Conservation (phyloP, 164 flowering plant species). For the Amborella trichopoda region DNA sequence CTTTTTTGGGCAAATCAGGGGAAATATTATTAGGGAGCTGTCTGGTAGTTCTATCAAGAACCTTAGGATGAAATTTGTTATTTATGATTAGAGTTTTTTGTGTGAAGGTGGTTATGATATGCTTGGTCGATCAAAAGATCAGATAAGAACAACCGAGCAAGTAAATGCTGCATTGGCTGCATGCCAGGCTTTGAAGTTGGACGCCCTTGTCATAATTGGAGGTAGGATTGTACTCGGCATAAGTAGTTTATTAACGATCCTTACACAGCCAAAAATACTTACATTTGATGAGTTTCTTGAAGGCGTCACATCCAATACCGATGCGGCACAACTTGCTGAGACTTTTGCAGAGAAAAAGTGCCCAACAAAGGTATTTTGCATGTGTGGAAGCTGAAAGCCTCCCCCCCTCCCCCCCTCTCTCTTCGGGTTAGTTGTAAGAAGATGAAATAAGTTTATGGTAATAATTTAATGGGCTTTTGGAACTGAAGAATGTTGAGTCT, state of each 20-base stretch:
- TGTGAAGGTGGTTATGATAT: conserved; percentile 90
- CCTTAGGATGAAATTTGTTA: too few species aligned
- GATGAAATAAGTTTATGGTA: too few species aligned
- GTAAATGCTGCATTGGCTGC: conserved; percentile 81
- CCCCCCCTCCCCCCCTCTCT: too few species aligned
- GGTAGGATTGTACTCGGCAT: conserved; percentile 26
- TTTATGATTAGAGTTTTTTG: conserved; percentile 7
- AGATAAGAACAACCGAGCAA: conserved; percentile 95
- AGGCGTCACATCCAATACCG: conserved; percentile 98
- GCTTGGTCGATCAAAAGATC: conserved; percentile 94
- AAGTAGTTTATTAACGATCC: too few species aligned
- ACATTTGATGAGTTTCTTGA: conserved; percentile 4
- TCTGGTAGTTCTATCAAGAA: too few species aligned
- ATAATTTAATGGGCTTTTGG: too few species aligned
- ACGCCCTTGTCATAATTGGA: conserved; percentile 94
- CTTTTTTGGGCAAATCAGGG: too few species aligned
- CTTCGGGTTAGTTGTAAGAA: too few species aligned
- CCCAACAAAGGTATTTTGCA: conserved; percentile 83
- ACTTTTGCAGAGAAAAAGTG: conserved; percentile 92
- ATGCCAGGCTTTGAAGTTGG: conserved; percentile 78
- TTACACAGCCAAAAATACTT: not conserved
- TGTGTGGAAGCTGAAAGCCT: too few species aligned
- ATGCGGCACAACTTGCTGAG: conserved; percentile 98
- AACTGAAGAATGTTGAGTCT: too few species aligned
- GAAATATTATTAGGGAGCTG: too few species aligned